Percentiles rank a stretch among this genome's conserved stretches.
Evolutionary conservation across 2,329 filamentous ascomycete genomes (phyloP).

Genomic region (Ilyonectria destructans): DNA sequence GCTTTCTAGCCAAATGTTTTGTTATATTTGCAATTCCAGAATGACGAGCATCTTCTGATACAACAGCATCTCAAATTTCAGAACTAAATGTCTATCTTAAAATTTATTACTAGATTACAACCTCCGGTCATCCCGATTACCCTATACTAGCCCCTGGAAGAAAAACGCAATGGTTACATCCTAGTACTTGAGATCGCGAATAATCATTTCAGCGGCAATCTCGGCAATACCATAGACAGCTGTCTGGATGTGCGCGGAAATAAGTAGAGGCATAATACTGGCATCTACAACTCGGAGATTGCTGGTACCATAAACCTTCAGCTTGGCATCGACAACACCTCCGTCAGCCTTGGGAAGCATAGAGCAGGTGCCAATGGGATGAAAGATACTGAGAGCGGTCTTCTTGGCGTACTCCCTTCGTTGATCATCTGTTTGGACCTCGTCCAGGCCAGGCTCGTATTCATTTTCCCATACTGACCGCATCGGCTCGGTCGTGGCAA

Average conservation of each 20-base stretch:
- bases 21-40: too few species aligned
- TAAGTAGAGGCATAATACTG: constrained; percentile 65
- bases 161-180: neutral
- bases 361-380: constrained; percentile 62
- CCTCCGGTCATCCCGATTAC: too few species aligned
- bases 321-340: constrained; percentile 61
- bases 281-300: constrained; percentile 67
- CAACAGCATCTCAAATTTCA: too few species aligned
- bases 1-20: too few species aligned
- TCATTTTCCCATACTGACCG: constrained; percentile 51
- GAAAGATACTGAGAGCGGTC: constrained; percentile 48
- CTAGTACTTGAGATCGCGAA: constrained; percentile 24
- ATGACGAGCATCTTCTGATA: too few species aligned
- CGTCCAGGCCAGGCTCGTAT: constrained; percentile 51
- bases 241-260: constrained; percentile 65
- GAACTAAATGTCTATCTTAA: too few species aligned
- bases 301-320: constrained; percentile 65
- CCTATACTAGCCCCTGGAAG: too few species aligned
- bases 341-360: constrained; percentile 64
- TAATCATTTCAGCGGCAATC: constrained; percentile 56
- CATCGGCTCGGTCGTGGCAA: constrained; percentile 53
- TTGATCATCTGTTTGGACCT: constrained; percentile 39
- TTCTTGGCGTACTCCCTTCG: constrained; percentile 35
- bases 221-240: constrained; percentile 69
- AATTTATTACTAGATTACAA: too few species aligned